Conservation (phyloP, 306 rosid species). For the Echinosophora koreensis region DNA sequence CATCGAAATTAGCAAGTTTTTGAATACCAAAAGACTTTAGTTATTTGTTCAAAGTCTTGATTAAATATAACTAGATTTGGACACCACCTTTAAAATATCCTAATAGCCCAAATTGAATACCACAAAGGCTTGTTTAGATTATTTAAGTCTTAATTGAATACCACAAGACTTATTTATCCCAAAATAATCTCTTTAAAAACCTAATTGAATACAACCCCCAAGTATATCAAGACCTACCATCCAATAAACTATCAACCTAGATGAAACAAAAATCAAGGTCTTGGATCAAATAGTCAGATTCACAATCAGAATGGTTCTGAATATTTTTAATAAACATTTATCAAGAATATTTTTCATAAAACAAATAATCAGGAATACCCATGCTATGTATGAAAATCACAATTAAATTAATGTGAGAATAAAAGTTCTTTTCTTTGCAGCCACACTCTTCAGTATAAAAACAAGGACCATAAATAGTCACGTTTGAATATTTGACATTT, state of each 20-base stretch:
- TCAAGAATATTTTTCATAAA: background rate
- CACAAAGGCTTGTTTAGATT: too few relatives aligned
- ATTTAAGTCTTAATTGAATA: too few relatives aligned
- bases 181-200: too few relatives aligned
- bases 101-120: too few relatives aligned
- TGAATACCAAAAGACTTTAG: too few relatives aligned
- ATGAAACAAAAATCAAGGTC: conserved; percentile 42
- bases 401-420: conserved; percentile 24
- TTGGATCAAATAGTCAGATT: conserved; percentile 30
- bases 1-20: too few relatives aligned
- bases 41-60: too few relatives aligned
- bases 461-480: conserved; percentile 21
- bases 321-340: background rate
- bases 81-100: too few relatives aligned
- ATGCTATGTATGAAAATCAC: conserved; percentile 31
- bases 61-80: too few relatives aligned
- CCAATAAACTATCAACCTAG: conserved; percentile 41
- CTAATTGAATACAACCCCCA: background rate
- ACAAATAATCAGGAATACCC: conserved; percentile 25
- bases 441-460: conserved; percentile 21
- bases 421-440: background rate
- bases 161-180: too few relatives aligned
- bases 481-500: conserved; percentile 19
- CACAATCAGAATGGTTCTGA: conserved; percentile 34
- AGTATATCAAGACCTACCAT: conserved; percentile 36